Base-by-base conservation (phyloP, 176 grass and related monocot species). In the Eremochloa ophiuroides region DNA sequence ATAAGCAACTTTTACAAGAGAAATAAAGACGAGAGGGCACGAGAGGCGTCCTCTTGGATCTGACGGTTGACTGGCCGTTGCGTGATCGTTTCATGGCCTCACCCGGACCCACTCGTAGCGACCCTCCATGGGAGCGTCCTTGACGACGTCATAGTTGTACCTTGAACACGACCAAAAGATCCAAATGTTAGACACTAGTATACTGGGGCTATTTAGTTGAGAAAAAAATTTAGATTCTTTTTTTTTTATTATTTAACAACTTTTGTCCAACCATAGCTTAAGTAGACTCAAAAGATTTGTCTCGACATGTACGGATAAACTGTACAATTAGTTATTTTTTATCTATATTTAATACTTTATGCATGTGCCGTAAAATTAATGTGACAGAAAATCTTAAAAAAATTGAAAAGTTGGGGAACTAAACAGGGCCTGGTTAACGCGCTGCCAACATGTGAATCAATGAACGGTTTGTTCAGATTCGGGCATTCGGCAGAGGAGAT, bases 121-220 rank as follows among this genome's bases (percentile, higher is more conserved):
- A 27, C 87, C 87, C 1, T 85, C 87, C 71, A 85, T 85, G 2
- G 87, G 87, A 89, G 87, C 87, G 55, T 89, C 87, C 59, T 71
- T 65, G 12, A 59, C 82, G 28, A 89, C 64, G 87, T 89, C 82
- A 76, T 89, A 89, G 82, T 89, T 89, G 87, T 89, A 89, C 87
- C 87, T 89, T 81, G 7, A 84, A 53, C 63, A 75, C 7, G 50
- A 37, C 22, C 69, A 65, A 75, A 85, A 71, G 87, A 71, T 85
- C n/a, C 64, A 89, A 71, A 81, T 61, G 71, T 81, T 29, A 71
- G n/a, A 56, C 60, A 55, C 31, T 71, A n/a, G n/a, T n/a, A n/a
- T n/a, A n/a, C n/a, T n/a, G n/a, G n/a, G n/a, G n/a, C n/a, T n/a
- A n/a, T n/a, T n/a, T n/a, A n/a, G n/a, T n/a, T n/a, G n/a, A n/a